Evolutionary conservation across 805 yeast genomes (phyloP), one percentile per base, ranked within the genome.

Genomic region (Ogataea zsoltii): DNA sequence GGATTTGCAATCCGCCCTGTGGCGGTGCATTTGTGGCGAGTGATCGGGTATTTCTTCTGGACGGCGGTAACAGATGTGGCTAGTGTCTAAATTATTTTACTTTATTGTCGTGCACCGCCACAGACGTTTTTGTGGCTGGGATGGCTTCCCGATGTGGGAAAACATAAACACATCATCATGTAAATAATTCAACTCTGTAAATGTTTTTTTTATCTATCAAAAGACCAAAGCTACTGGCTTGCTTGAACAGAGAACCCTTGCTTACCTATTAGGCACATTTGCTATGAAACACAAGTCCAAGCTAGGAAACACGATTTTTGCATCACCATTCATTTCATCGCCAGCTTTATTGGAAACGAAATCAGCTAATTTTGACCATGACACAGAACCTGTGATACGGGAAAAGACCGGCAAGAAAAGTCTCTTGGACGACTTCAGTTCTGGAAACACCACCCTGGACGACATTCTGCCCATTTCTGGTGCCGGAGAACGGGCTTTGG

Each of bases 401-500:
- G 42, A 45, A 34, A 17, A 19, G 32, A 12, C 37, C 36, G 23
- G 29, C n/a, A 18, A 17, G 29, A 38, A 38, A 40, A 46, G 46
- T 42, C 39, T 59, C 2, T 45, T 63, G 39, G 67, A 63, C 44
- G 67, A 63, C 45, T 63, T 60, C 40, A 61, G 56, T 26, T 39
- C 59, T 5, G 63, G 61, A 9, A 54, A 59, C 44, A 50, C 60
- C 28, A 41, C 54, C 5, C 33, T 55, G 15, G 58, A 53, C 38
- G 65, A 58, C 40, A 56, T 55, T 16, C 18, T 38, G 29, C 41
- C 41, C 13, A 18, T 38, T 28, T 18, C 23, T 10, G 11, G 17
- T 9, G 14, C 16, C 25, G 17, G 25, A 25, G 30, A 16, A 15
- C 15, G 12, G 7, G 26, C 14, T 25, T 12, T n/a, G 15, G 26